Evolutionary conservation across 2,329 filamentous ascomycete species (phyloP).

Genomic region (Penicillium oxalicum): DNA sequence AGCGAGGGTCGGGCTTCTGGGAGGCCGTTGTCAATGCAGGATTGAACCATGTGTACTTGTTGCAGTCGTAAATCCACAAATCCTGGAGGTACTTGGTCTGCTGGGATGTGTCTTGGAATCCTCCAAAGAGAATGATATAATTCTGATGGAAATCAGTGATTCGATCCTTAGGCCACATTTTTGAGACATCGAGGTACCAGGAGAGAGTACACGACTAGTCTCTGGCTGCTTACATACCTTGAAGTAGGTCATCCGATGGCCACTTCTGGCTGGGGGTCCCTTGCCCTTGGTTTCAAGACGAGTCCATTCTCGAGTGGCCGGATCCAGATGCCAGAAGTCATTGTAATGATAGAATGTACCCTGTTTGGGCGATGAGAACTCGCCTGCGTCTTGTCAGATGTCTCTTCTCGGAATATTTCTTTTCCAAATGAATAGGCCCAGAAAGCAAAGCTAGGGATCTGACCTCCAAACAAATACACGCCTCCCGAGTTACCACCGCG

Average conservation of each 20-base stretch:
- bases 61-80: conserved; percentile 91
- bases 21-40: conserved; percentile 70
- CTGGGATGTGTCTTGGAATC: conserved; percentile 94
- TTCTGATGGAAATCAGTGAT: conserved; percentile 43
- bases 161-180: conserved; percentile 3
- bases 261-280: conserved; percentile 79
- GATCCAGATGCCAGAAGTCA: conserved; percentile 93
- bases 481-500: conserved; percentile 77
- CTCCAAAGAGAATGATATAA: conserved; percentile 91
- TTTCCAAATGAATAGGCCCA: not conserved
- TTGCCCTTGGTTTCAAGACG: conserved; percentile 68
- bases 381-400: conserved; percentile 44
- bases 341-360: conserved; percentile 99
- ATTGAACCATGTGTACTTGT: conserved; percentile 76
- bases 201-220: too few relatives aligned
- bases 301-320: conserved; percentile 79
- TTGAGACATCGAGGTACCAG: not conserved
- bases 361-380: conserved; percentile 95
- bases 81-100: conserved; percentile 91
- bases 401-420: too few relatives aligned
- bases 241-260: conserved; percentile 92
- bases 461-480: conserved; percentile 82
- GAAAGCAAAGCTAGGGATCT: conserved; percentile 3
- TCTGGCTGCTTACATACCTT: conserved; percentile 46
- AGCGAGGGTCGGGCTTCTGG: conserved; percentile 82